Evolutionary conservation across 176 grass and related monocot species (phyloP).

Genomic region (Calamus simplicifolius): DNA sequence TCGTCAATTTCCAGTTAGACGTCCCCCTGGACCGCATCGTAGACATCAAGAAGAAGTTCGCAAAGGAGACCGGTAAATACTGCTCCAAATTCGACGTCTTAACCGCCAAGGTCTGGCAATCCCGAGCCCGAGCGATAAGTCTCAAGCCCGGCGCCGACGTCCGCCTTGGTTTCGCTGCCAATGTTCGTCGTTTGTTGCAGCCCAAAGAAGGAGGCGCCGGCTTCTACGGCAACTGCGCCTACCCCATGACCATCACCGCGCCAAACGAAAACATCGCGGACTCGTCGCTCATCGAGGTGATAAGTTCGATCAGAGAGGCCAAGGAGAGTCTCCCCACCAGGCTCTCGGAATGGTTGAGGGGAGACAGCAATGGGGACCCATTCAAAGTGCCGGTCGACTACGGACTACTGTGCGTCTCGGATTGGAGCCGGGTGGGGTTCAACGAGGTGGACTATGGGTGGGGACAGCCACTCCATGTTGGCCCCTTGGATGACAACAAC

Average conservation of each 20-base stretch:
- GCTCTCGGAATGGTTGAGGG: conserved; percentile 2
- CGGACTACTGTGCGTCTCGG: conserved; percentile 4
- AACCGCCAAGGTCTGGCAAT: conserved; percentile 17
- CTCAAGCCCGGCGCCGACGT: background rate
- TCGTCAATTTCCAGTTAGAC: conserved; percentile 5
- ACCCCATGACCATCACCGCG: background rate
- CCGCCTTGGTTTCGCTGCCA: conserved; percentile 14
- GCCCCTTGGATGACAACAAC: background rate
- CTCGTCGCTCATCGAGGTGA: conserved; percentile 1
- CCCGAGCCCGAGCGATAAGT: background rate
- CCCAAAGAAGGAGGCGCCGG: background rate
- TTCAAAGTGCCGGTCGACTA: conserved; percentile 9
- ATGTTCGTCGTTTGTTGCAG: conserved; percentile 17
- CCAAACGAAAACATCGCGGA: conserved; percentile 1
- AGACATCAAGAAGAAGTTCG: background rate
- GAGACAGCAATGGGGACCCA: background rate
- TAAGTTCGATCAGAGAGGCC: conserved; percentile 16
- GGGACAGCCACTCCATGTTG: conserved; percentile 14
- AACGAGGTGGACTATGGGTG: conserved; percentile 19
- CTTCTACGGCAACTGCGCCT: conserved; percentile 19
- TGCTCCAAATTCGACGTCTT: conserved; percentile 16
- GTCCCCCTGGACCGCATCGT: conserved; percentile 8
- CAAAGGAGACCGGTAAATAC: conserved; percentile 1
- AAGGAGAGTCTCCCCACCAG: conserved; percentile 6
- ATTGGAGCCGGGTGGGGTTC: conserved; percentile 25